Base-by-base conservation (phyloP, 2,329 filamentous ascomycete genomes). In the Lasiodiplodia sp. region DNA sequence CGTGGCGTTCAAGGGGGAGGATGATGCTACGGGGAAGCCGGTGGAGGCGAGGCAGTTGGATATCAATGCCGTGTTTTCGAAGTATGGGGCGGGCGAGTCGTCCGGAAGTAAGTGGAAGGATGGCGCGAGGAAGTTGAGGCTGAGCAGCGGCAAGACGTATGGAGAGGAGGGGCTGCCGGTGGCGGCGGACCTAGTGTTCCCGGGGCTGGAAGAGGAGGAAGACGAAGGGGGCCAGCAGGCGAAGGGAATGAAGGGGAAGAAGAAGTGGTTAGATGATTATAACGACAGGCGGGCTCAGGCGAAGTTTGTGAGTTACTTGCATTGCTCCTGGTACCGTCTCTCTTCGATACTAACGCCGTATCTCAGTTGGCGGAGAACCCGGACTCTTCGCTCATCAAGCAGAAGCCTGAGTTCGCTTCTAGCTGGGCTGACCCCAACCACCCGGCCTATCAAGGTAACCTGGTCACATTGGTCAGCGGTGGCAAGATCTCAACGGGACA, bases 371-470 rank as follows among this genome's bases (percentile, higher is more conserved):
- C 51, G 25, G 75, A 82, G 65, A 82, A 85, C 66, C 83, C 83
- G 0, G 78, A 77, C 51, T 81, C 79, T 18, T 71, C 74, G 2
- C 73, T 86, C 1, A 73, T 78, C 16, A 73, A 75, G 69, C 73
- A 70, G 70, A 70, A 77, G 64, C 74, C 76, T 0, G 74, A 77
- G 25, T 86, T 87, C 70, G 75, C 77, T 0, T 85, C 83, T 4
- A 79, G 83, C 25, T 86, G 83, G 71, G 81, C 82, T 8, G 85
- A 88, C 70, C 85, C 86, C 0, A 84, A 81, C 69, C 82, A 87
- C 70, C 80, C 85, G 0, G 83, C 82, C 38, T 85, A 82, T 71
- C 84, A 79, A 34, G 85, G 86, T 2, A 81, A 80, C 7, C 74
- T 86, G 10, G 72, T 86, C 3, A 78, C 81, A 0, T 73, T 87